Percentiles rank a stretch among this genome's conserved stretches.
These are phyloP conservation scores for Aspergillus nomiae DNA, from an alignment of 2,329 filamentous ascomycete species.

Conservation along the genomic window DNA sequence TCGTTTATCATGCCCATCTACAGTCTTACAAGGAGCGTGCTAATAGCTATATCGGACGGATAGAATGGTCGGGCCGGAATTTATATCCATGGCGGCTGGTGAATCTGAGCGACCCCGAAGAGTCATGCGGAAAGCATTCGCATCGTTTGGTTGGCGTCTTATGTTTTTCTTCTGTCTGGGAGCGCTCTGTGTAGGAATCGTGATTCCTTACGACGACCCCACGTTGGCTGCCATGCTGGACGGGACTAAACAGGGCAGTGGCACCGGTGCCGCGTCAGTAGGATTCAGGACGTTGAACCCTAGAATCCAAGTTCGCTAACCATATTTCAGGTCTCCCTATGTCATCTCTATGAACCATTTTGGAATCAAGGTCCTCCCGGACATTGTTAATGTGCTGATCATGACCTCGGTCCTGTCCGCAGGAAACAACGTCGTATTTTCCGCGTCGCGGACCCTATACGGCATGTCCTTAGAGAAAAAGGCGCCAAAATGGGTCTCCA, in stretches of 20 bases:
- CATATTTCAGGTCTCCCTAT: slow-evolving; percentile 59
- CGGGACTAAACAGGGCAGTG: slow-evolving; percentile 35
- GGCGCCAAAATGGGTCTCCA: slow-evolving; percentile 49
- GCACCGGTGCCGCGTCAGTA: slow-evolving; percentile 58
- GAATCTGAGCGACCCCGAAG: slow-evolving; percentile 68
- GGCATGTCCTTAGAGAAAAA: slow-evolving; percentile 66
- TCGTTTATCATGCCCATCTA: not conserved
- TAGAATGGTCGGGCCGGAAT: slow-evolving; percentile 63
- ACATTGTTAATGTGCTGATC: slow-evolving; percentile 70
- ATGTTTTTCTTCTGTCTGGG: slow-evolving; percentile 72
- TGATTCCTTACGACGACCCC: slow-evolving; percentile 67
- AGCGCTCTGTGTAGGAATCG: slow-evolving; percentile 67
- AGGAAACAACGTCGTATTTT: slow-evolving; percentile 66
- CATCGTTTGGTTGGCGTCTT: slow-evolving; percentile 74
- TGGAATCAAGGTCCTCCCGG: slow-evolving; percentile 61
- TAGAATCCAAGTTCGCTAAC: not conserved
- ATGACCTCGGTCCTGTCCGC: slow-evolving; percentile 67
- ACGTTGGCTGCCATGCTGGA: slow-evolving; percentile 59
- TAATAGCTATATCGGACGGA: not conserved
- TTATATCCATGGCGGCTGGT: slow-evolving; percentile 62
- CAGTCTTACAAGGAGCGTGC: too few species aligned
- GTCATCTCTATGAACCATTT: slow-evolving; percentile 64
- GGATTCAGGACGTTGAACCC: not conserved
- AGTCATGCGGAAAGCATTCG: slow-evolving; percentile 71
- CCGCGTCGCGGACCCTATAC: slow-evolving; percentile 64